Conservation (phyloP, 805 yeast genomes). For the Barnettozyma salicaria region DNA sequence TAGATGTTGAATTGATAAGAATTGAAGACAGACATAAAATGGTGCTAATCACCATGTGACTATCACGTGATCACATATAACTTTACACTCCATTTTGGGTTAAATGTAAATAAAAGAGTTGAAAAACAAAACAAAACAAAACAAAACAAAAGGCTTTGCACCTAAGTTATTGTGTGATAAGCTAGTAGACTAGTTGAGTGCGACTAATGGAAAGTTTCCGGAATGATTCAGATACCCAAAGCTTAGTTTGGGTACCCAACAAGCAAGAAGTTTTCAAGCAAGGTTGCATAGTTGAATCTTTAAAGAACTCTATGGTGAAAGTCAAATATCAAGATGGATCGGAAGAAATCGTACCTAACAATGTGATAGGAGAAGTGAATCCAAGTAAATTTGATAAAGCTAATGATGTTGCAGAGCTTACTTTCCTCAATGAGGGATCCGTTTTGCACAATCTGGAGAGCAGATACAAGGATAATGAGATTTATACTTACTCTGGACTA, state of each 20-base stretch:
- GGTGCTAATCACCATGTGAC: too few relatives aligned
- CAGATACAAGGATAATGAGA: conserved; percentile 71
- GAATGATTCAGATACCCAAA: conserved; percentile 12
- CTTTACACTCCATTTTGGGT: conserved; percentile 12
- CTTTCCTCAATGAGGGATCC: conserved; percentile 91
- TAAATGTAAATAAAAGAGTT: conserved; percentile 12
- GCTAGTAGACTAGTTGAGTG: neutral
- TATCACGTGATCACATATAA: conserved; percentile 7
- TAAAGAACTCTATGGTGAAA: conserved; percentile 31
- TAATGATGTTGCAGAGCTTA: conserved; percentile 91
- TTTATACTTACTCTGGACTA: conserved; percentile 92
- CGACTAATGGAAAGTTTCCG: neutral
- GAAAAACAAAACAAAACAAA: conserved; percentile 8
- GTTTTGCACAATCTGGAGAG: conserved; percentile 79
- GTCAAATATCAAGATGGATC: conserved; percentile 36
- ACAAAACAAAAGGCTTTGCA: neutral
- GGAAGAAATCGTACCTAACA: conserved; percentile 36
- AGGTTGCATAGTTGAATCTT: conserved; percentile 50
- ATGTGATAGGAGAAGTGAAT: conserved; percentile 60
- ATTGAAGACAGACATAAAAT: too few relatives aligned
- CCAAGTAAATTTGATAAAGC: conserved; percentile 88
- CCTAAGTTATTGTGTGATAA: too few relatives aligned
- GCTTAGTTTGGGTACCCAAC: conserved; percentile 79
- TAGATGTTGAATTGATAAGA: too few relatives aligned
- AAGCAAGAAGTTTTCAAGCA: conserved; percentile 48